Conservation (phyloP, 208 protist genomes). For the Hexamita inflata region DNA sequence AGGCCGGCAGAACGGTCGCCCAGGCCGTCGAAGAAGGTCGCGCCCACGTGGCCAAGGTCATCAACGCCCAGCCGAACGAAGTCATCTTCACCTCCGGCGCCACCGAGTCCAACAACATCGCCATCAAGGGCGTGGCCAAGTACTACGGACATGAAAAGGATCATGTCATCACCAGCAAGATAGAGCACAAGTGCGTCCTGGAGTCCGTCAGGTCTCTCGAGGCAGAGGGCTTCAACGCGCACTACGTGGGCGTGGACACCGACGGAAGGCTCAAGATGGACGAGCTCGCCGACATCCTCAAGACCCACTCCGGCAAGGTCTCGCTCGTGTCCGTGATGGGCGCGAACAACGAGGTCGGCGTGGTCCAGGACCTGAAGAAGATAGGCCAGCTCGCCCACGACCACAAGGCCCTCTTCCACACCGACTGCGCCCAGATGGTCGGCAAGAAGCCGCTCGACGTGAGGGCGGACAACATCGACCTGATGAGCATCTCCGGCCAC, state of each 20-base stretch:
- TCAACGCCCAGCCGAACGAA: slow-evolving; percentile 81
- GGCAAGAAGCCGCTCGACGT: slow-evolving; percentile 39
- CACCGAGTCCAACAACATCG: slow-evolving; percentile 39
- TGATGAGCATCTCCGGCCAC: slow-evolving; percentile 36
- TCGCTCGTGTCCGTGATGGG: slow-evolving; percentile 33
- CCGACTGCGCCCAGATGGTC: slow-evolving; percentile 28
- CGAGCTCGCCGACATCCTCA: slow-evolving; percentile 25
- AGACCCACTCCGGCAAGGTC: neutral
- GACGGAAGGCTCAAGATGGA: slow-evolving; percentile 26
- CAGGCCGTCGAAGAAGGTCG: slow-evolving; percentile 78
- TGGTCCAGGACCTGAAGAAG: slow-evolving; percentile 19
- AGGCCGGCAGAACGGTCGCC: slow-evolving; percentile 81
- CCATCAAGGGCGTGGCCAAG: slow-evolving; percentile 27
- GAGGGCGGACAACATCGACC: slow-evolving; percentile 7
- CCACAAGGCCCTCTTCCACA: slow-evolving; percentile 32
- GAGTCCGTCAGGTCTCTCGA: slow-evolving; percentile 28
- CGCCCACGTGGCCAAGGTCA: slow-evolving; percentile 60
- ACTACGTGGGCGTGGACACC: slow-evolving; percentile 27
- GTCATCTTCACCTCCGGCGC: slow-evolving; percentile 52
- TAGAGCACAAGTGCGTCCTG: slow-evolving; percentile 41
- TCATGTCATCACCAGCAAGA: slow-evolving; percentile 20
- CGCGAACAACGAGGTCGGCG: slow-evolving; percentile 40
- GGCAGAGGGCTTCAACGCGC: slow-evolving; percentile 23
- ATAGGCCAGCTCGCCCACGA: slow-evolving; percentile 20
- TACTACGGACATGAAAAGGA: slow-evolving; percentile 17